Percentiles rank a stretch among this genome's conserved stretches.
phyloP scores from a whole-genome alignment of 2,329 filamentous ascomycete species.

The Neofusicoccum ribis region DNA sequence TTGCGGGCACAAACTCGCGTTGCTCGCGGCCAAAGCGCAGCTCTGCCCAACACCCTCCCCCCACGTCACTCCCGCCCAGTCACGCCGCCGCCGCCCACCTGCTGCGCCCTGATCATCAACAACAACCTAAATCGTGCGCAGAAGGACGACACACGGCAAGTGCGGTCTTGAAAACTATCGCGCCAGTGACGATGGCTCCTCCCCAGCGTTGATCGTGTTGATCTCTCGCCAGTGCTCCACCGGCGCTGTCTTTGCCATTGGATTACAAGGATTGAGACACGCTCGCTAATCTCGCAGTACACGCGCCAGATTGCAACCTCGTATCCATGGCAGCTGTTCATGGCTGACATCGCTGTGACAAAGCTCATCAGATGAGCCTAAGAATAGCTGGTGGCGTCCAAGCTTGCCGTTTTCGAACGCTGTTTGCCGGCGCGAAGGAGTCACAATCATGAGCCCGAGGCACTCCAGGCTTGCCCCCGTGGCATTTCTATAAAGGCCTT shows the following conservation, averaged over 20 bases:
- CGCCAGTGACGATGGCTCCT: neutral
- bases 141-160: neutral
- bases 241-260: neutral
- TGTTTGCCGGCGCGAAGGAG: neutral
- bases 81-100: neutral
- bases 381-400: slow-evolving; percentile 7
- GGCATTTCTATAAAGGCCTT: neutral
- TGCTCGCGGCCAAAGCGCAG: slow-evolving; percentile 1
- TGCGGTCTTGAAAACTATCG: neutral
- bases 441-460: neutral
- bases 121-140: neutral
- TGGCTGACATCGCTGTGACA: neutral
- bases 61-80: slow-evolving; percentile 12
- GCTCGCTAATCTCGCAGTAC: neutral
- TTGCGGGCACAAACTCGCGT: slow-evolving; percentile 15
- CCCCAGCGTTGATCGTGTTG: neutral
- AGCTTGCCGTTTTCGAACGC: neutral
- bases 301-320: neutral
- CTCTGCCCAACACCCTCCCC: neutral
- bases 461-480: neutral
- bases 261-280: neutral
- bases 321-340: neutral
- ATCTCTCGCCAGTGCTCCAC: neutral
- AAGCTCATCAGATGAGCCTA: neutral
- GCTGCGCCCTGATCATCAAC: slow-evolving; percentile 1